Evolutionary conservation across 2,329 filamentous ascomycete genomes (phyloP).

Genomic region (Stenocarpella maydis): DNA sequence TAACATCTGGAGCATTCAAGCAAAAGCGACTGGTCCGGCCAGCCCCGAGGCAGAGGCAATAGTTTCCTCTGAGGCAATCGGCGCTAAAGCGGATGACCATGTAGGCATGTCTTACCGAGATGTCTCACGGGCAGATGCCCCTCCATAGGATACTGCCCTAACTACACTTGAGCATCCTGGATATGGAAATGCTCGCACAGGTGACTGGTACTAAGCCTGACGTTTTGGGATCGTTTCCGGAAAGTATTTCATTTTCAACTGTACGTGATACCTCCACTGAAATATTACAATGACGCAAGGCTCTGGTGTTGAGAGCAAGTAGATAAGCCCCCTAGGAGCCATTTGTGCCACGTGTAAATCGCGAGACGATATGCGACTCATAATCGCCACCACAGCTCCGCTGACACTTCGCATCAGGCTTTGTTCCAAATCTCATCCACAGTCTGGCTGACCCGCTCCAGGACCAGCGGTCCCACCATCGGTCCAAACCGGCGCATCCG

Average conservation of each 20-base stretch:
- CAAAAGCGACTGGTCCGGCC: conserved; percentile 7
- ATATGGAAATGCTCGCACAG: not conserved
- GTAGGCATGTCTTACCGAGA: not conserved
- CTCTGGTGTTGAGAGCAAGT: not conserved
- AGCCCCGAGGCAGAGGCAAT: not conserved
- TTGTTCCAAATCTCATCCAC: conserved; percentile 61
- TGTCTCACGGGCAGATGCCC: not conserved
- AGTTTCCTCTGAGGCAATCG: not conserved
- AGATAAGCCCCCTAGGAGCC: not conserved
- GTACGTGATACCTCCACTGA: not conserved
- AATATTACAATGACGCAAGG: not conserved
- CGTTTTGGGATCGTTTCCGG: not conserved
- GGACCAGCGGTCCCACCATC: conserved; percentile 61
- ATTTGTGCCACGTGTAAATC: not conserved
- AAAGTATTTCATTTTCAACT: not conserved
- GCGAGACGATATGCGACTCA: not conserved
- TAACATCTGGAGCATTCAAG: conserved; percentile 54
- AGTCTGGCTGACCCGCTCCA: conserved; percentile 58
- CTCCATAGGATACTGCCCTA: too few species aligned
- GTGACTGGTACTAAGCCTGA: too few species aligned
- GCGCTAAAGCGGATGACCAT: not conserved
- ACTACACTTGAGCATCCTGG: not conserved
- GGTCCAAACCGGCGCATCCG: conserved; percentile 58
- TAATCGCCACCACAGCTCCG: conserved; percentile 48
- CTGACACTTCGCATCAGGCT: conserved; percentile 54